phyloP scores from a whole-genome alignment of 495 filamentous ascomycete genomes.

The Xylaria intraflava region DNA sequence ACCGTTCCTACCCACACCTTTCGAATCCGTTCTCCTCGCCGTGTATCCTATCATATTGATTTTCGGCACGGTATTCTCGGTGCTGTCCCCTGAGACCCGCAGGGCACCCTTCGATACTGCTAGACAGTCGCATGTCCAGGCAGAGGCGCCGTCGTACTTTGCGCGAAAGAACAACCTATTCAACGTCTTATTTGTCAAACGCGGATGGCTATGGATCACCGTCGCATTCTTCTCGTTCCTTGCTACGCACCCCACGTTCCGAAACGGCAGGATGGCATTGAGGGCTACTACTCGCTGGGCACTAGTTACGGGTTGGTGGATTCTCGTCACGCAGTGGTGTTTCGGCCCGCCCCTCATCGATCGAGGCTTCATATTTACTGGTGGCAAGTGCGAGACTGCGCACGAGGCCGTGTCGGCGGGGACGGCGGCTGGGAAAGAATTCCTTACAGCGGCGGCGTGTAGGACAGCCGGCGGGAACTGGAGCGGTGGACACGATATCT shows the following conservation, averaged over 20 bases:
- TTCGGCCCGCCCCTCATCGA: constrained; percentile 89
- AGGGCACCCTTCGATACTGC: constrained; percentile 48
- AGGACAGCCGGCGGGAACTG: constrained; percentile 74
- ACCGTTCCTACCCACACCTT: constrained; percentile 53
- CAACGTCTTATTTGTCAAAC: constrained; percentile 89
- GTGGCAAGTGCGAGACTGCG: constrained; percentile 65
- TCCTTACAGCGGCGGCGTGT: constrained; percentile 72
- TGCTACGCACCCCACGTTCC: constrained; percentile 49
- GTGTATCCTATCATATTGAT: constrained; percentile 72
- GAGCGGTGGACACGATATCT: constrained; percentile 88
- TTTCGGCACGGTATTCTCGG: constrained; percentile 72
- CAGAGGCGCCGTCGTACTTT: constrained; percentile 75
- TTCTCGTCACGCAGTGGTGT: constrained; percentile 86
- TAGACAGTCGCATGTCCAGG: constrained; percentile 49
- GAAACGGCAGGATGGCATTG: constrained; percentile 28
- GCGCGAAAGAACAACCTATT: constrained; percentile 85
- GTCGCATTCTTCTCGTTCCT: constrained; percentile 58
- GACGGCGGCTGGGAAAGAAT: constrained; percentile 35
- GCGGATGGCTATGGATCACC: constrained; percentile 88
- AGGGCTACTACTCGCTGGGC: constrained; percentile 59
- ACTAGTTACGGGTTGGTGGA: constrained; percentile 68
- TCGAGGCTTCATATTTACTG: constrained; percentile 70
- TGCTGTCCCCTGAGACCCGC: constrained; percentile 64
- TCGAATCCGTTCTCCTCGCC: constrained; percentile 53
- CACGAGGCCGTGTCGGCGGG: constrained; percentile 19